Base-by-base conservation (phyloP, 2,329 filamentous ascomycete genomes). In the Arthrobotrys pseudoclavata region DNA sequence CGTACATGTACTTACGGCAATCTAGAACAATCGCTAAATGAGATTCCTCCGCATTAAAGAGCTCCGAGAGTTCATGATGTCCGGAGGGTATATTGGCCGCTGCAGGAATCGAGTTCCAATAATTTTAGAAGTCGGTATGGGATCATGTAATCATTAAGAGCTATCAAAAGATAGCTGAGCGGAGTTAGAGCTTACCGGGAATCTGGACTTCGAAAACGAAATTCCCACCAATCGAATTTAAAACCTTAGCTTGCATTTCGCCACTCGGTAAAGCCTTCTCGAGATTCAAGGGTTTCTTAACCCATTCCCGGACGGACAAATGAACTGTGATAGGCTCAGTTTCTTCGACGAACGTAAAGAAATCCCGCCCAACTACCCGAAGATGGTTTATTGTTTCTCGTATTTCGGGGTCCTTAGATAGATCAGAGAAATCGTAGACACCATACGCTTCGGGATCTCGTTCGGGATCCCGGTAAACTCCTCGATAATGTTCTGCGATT, bases 1-100 rank as follows among this genome's bases (percentile, higher is more conserved):
- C 7, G 34, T 40, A 40, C 2, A 40, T 40, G 12, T 31, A 12
- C 67, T 57, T 70, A 70, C 67, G 40, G 52, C 31, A 62, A 22
- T 70, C 67, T 7, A 40, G 13, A 18, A 55, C 45, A 15, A 70
- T 70, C 22, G 55, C 26, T 3, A 70, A 24, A n/a, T 62, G 67
- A 6, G 67, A 70, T 42, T 70, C 15, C 13, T 70, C 67, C 4
- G 50, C 31, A 10, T 31, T 70, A 15, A 62, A 37, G 13, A 70
- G 55, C 29, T 52, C 45, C 13, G 57, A 37, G 4, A 62, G 45
- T 18, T 70, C 67, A 31, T 70, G 26, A 47, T 70, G 61, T 20
- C 40, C 67, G 13, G 22, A n/a, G 3, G 67, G 67, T 5, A 70
- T 52, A 15, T n/a, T 53, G 29, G 34, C 3, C 3, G 45, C 67